Evolutionary conservation across 495 filamentous ascomycete species (phyloP), one percentile per base, ranked within the genome.

Genomic region (Aeminium ludgeri): DNA sequence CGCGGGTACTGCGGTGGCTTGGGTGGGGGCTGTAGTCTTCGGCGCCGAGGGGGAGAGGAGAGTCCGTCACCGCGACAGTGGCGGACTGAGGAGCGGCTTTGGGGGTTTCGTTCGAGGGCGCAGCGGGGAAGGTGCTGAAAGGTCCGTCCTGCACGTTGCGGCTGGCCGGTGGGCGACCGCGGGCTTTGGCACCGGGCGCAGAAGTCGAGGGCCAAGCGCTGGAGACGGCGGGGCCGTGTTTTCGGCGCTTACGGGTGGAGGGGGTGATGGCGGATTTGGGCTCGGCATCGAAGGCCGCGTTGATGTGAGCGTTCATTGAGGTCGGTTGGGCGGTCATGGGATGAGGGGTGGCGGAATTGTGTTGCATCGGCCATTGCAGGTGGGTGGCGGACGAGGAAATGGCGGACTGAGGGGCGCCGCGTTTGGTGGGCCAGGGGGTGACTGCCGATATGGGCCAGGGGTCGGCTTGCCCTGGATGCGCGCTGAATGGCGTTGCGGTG

Each of bases 151-250:
- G 69, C 11, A 78, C 66, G 12, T 71, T 73, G 15, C 82, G 74
- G 55, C 80, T 83, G 46, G 74, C 84, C 2, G 87, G 86, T 40
- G 89, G 89, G 43, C 89, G 65, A 8, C 89, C 89, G 33, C 89
- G 65, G 12, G 83, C 60, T 44, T 89, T 92, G 3, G 84, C 83
- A 7, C 66, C 73, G 1, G 74, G 62, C 17, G 73, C 66, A 20
- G 70, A 74, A 33, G 70, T 75, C 39, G 71, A 80, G 15, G 82
- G 73, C 89, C 89, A 97, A 10, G 89, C 89, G 18, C 87, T 94
- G 6, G 89, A 97, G 1, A 97, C 86, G 1, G 82, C 84, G 0
- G 89, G 86, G 0, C 87, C 87, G 55, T 94, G 85, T n/a, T 85
- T 73, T 36, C 82, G 65, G 19, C 76, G 23, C 18, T 45, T 53